Conservation (phyloP, 805 yeast species). For the Hyphopichia homilentoma region DNA sequence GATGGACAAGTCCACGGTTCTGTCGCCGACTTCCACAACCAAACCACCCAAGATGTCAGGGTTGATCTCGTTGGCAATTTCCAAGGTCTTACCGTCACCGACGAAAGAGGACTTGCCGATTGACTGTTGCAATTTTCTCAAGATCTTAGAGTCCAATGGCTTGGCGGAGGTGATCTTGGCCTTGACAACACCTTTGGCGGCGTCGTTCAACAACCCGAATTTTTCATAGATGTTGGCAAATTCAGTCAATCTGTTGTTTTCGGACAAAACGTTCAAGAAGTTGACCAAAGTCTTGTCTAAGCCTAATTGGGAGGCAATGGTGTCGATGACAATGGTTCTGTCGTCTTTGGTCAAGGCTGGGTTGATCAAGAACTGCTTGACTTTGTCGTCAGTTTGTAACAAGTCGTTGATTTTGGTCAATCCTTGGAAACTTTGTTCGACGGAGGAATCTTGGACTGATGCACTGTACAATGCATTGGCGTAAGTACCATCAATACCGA, state of each 20-base stretch:
- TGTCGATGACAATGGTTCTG: slow-evolving; percentile 65
- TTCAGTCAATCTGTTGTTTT: slow-evolving; percentile 85
- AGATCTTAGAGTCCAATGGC: slow-evolving; percentile 76
- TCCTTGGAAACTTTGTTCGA: slow-evolving; percentile 66
- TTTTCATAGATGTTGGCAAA: slow-evolving; percentile 63
- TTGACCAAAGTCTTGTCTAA: slow-evolving; percentile 73
- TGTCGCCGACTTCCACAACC: slow-evolving; percentile 93
- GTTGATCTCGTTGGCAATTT: slow-evolving; percentile 76
- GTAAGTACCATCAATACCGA: slow-evolving; percentile 94
- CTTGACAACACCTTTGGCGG: slow-evolving; percentile 87
- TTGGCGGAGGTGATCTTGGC: slow-evolving; percentile 88
- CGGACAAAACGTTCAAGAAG: slow-evolving; percentile 81
- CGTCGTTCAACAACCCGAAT: slow-evolving; percentile 77
- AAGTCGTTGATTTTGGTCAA: slow-evolving; percentile 55
- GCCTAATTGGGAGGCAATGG: slow-evolving; percentile 45
- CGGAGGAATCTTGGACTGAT: slow-evolving; percentile 73
- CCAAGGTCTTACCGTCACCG: slow-evolving; percentile 81
- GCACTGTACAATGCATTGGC: slow-evolving; percentile 94
- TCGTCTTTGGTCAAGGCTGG: slow-evolving; percentile 80
- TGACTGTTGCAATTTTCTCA: slow-evolving; percentile 75
- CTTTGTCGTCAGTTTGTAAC: slow-evolving; percentile 60
- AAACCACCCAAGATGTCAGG: slow-evolving; percentile 95
- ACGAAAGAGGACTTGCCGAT: slow-evolving; percentile 76
- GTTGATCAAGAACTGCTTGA: slow-evolving; percentile 60
- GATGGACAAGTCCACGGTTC: slow-evolving; percentile 90